Base-by-base conservation (phyloP, 208 protist genomes). In the Herpetomonas samuelpessoai region DNA sequence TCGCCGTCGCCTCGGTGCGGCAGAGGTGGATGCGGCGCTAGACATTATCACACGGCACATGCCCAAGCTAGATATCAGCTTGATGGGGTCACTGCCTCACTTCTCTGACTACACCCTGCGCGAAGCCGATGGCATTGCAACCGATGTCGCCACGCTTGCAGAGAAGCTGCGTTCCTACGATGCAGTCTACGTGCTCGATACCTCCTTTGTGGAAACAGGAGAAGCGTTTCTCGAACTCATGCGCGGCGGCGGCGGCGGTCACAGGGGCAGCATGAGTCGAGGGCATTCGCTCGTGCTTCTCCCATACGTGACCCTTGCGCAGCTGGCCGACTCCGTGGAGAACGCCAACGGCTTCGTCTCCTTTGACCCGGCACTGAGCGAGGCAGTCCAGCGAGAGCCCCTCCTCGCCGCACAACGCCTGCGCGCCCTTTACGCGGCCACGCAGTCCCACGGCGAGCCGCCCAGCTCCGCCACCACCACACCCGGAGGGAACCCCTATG, bases 121-220 rank as follows among this genome's bases (percentile, higher is more conserved):
- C 3, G 62, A 68, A 22, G 57, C 16, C 0, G 85, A 95, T 45
- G 60, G 41, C 49, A 82, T 95, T 52, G 71, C 77, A 2, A 83
- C 81, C 28, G 76, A 82, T 67, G 47, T 73, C 24, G 57, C 24
- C 28, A 46, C 66, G 27, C 61, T 95, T 7, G n/a, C n/a, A 7
- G 65, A 69, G 14, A 55, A 75, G 1, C 31, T 81, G 16, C n/a
- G 31, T 14, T 63, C 68, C 2, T 86, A 74, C 58, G 53, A 64
- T 27, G 55, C 31, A 4, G 65, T 92, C n/a, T 91, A 80, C 62
- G 50, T 95, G 22, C 64, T 95, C 18, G 88, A 95, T 68, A 67
- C 81, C 29, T 95, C 88, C 7, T 95, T 92, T 69, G 68, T 95
- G 10, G 88, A 95, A 55, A 87, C 76, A 22, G 81, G 79, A 24